Percentiles rank a stretch among this genome's conserved stretches.
These are phyloP conservation scores for Nematocida sp. DNA, from an alignment of 371 early-diverging fungal genomes.

Conservation along the genomic window DNA sequence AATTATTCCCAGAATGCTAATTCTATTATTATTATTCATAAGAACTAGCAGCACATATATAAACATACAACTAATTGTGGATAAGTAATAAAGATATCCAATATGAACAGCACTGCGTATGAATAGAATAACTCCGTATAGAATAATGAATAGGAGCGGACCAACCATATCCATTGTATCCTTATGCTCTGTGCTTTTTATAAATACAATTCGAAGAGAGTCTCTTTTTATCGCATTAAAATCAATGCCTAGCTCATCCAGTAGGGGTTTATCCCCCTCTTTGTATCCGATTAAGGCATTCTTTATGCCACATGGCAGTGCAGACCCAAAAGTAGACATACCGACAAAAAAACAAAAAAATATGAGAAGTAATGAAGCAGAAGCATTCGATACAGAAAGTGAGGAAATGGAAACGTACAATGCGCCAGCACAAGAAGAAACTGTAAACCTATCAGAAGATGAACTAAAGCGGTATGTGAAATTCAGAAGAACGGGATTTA, in stretches of 20 bases:
- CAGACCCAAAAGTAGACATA: conserved; percentile 33
- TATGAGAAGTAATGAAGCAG: conserved; percentile 45
- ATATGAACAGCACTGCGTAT: conserved; percentile 68
- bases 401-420: conserved; percentile 5
- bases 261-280: conserved; percentile 65
- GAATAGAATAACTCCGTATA: conserved; percentile 63
- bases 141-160: conserved; percentile 64
- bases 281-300: conserved; percentile 62
- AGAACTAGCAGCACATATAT: conserved; percentile 65
- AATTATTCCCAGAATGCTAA: conserved; percentile 54
- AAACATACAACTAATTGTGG: conserved; percentile 53
- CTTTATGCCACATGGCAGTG: conserved; percentile 50
- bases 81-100: conserved; percentile 69
- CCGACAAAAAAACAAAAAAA: conserved; percentile 47
- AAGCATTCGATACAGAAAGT: conserved; percentile 12
- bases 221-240: conserved; percentile 63
- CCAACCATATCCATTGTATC: conserved; percentile 64
- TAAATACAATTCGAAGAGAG: conserved; percentile 51
- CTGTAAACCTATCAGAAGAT: conserved; percentile 77
- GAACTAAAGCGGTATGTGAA: conserved; percentile 81
- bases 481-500: conserved; percentile 79
- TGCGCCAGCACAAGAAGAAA: not conserved
- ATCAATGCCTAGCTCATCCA: conserved; percentile 70
- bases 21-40: conserved; percentile 12
- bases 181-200: conserved; percentile 21